Percentiles rank a stretch among this genome's conserved stretches.
These are phyloP conservation scores for Starmera pachycereana DNA, from an alignment of 805 yeast genomes.

Conservation along the genomic window DNA sequence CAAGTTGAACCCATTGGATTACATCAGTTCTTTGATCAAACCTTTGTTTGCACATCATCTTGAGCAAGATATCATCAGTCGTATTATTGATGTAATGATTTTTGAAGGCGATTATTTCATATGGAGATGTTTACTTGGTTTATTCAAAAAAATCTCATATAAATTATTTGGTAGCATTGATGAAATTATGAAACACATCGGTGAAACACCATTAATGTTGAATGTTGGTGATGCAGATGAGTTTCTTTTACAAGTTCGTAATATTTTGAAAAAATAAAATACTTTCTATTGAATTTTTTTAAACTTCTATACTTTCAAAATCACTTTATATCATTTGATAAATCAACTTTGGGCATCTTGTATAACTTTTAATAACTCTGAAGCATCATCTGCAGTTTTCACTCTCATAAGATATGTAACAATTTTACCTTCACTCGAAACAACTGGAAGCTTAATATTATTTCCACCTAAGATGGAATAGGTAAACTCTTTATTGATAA, in stretches of 20 bases:
- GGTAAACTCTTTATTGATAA: slow-evolving; percentile 43
- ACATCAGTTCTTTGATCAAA: slow-evolving; percentile 33
- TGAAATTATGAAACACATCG: slow-evolving; percentile 35
- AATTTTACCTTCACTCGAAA: slow-evolving; percentile 44
- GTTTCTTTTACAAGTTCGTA: slow-evolving; percentile 33
- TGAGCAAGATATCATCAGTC: slow-evolving; percentile 34
- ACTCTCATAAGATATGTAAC: slow-evolving; percentile 66
- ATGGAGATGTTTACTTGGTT: slow-evolving; percentile 41
- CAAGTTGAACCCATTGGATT: slow-evolving; percentile 30
- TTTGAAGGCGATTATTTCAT: slow-evolving; percentile 54
- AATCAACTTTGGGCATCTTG: slow-evolving; percentile 5
- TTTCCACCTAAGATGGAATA: slow-evolving; percentile 59
- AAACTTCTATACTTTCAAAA: neutral
- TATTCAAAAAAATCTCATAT: slow-evolving; percentile 36
- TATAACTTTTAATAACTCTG: slow-evolving; percentile 31
- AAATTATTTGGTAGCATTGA: slow-evolving; percentile 39
- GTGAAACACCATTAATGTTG: slow-evolving; percentile 23
- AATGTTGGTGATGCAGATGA: slow-evolving; percentile 41
- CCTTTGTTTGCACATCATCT: slow-evolving; percentile 36
- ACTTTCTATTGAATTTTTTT: neutral
- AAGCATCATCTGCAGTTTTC: slow-evolving; percentile 64
- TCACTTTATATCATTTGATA: neutral
- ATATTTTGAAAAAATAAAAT: slow-evolving; percentile 22
- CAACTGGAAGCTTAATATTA: slow-evolving; percentile 55
- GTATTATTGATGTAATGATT: slow-evolving; percentile 46